A percentile compares a stretch with the other conserved stretches of the same genome.
phyloP scores from a whole-genome alignment of 345 rosid species.

The Rhodamnia argentea region DNA sequence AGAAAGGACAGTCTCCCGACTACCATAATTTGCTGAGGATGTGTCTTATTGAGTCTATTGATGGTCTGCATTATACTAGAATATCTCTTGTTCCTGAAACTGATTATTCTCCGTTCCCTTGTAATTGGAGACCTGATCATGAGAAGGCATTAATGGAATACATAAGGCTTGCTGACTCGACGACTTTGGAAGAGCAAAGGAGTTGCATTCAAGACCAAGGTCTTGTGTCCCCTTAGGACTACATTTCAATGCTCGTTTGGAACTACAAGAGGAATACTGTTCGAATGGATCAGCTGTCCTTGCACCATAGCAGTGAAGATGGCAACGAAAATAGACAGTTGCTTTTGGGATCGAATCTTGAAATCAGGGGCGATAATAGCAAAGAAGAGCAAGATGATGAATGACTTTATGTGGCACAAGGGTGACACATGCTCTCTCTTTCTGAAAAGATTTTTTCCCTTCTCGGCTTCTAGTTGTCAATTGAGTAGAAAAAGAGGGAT shows the following conservation, averaged over 20 bases:
- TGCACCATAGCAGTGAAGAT: conserved; percentile 12
- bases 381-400: conserved; percentile 32
- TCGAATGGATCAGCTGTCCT: conserved; percentile 54
- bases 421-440: conserved; percentile 14
- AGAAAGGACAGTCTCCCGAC: conserved; percentile 84
- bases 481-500: not conserved
- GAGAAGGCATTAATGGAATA: conserved; percentile 77
- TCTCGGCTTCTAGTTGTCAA: not conserved
- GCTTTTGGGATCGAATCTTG: conserved; percentile 24
- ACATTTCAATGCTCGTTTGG: conserved; percentile 92
- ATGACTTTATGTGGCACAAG: conserved; percentile 29
- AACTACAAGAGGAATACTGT: conserved; percentile 83
- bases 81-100: conserved; percentile 94
- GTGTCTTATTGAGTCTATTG: conserved; percentile 88
- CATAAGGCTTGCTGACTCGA: conserved; percentile 65
- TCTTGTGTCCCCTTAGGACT: conserved; percentile 87
- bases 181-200: conserved; percentile 68
- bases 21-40: conserved; percentile 76
- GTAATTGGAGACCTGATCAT: conserved; percentile 85
- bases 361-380: conserved; percentile 9
- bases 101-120: conserved; percentile 79
- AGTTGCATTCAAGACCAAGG: conserved; percentile 59
- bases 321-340: conserved; percentile 20
- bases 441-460: not conserved
- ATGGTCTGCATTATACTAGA: conserved; percentile 86